Percentiles rank a stretch among this genome's conserved stretches.
Evolutionary conservation across 2,329 filamentous ascomycete species (phyloP).

Genomic region (Coleophoma crateriformis): DNA sequence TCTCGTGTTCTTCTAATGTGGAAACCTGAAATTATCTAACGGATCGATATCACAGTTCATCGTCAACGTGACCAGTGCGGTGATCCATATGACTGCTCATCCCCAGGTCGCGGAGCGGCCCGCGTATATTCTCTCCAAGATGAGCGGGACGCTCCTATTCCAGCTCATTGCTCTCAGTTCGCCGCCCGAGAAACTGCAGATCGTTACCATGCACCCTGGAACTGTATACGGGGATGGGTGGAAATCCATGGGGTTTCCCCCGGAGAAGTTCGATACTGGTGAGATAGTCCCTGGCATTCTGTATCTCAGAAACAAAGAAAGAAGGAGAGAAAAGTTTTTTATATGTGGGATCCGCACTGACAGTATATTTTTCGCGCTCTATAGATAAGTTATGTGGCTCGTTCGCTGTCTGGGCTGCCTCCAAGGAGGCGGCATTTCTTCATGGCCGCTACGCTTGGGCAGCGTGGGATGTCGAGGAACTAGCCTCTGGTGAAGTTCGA

Average conservation of each 20-base stretch:
- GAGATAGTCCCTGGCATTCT: neutral
- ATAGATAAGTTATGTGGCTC: neutral
- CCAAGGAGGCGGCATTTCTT: conserved; percentile 5
- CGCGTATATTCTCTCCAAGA: neutral
- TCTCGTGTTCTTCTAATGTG: neutral
- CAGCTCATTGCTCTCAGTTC: conserved; percentile 5
- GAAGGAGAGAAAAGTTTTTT: neutral
- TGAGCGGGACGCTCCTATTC: neutral
- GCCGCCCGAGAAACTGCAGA: conserved; percentile 27
- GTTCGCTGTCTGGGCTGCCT: conserved; percentile 7
- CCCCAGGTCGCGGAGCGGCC: neutral
- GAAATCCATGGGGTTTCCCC: neutral
- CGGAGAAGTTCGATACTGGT: neutral
- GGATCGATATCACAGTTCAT: neutral
- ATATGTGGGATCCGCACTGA: neutral
- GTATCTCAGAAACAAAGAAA: neutral
- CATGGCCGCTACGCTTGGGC: conserved; percentile 10
- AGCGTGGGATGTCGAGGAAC: conserved; percentile 9
- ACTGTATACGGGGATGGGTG: conserved; percentile 26
- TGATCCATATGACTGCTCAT: neutral
- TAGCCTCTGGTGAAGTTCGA: conserved; percentile 8
- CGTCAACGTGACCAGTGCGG: neutral
- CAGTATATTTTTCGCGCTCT: too few relatives aligned
- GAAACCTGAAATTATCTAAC: neutral
- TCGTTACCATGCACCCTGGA: conserved; percentile 36